Evolutionary conservation across 495 filamentous ascomycete species (phyloP).

Genomic region (Lophium mytilinum): DNA sequence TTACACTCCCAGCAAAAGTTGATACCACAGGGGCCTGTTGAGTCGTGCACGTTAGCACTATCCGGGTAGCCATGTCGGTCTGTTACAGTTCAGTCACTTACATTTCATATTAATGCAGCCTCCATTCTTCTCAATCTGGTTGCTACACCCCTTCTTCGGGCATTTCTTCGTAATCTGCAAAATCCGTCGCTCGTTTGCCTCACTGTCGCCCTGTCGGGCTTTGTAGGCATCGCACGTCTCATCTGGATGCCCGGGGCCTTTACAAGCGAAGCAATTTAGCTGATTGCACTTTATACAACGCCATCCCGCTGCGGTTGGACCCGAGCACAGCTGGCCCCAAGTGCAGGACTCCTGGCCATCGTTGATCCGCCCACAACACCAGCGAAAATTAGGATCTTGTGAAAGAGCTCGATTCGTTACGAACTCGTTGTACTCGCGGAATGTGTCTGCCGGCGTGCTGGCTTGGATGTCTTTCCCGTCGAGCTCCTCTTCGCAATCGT

Average conservation of each 20-base stretch:
- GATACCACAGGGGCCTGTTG: not conserved
- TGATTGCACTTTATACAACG: not conserved
- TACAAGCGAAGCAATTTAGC: not conserved
- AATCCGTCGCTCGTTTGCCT: not conserved
- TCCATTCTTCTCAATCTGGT: not conserved
- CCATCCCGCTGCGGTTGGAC: not conserved
- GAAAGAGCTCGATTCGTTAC: not conserved
- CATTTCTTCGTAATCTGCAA: not conserved
- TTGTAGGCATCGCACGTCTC: not conserved
- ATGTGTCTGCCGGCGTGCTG: not conserved
- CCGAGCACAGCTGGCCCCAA: not conserved
- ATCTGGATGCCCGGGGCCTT: not conserved
- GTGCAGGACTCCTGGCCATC: not conserved
- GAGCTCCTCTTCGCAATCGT: not conserved
- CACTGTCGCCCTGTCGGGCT: not conserved
- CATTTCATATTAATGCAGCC: not conserved
- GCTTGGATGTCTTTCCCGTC: not conserved
- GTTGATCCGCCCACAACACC: not conserved
- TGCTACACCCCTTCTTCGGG: not conserved
- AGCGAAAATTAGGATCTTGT: not conserved
- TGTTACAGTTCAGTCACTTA: not conserved
- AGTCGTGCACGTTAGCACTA: not conserved
- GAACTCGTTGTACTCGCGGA: not conserved
- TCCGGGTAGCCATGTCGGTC: not conserved
- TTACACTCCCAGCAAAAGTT: not conserved